Evolutionary conservation across 2,329 filamentous ascomycete genomes (phyloP).

Genomic region (Phyllosticta capitalensis): DNA sequence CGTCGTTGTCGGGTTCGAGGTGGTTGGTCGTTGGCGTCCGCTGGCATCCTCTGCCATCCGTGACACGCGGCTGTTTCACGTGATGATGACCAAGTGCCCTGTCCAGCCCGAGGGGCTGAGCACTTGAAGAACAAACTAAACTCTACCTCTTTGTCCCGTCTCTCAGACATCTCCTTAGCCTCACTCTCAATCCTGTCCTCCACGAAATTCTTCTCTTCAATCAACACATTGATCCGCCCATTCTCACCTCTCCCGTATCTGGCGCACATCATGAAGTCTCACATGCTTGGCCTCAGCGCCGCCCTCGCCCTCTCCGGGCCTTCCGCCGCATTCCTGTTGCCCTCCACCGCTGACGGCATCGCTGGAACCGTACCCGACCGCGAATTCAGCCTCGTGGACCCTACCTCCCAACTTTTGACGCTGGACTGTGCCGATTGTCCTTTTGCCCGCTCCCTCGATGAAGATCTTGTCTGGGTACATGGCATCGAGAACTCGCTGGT

Average conservation of each 20-base stretch:
- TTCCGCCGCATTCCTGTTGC: constrained; percentile 10
- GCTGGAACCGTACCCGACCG: constrained; percentile 19
- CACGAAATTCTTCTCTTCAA: neutral
- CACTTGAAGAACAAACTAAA: neutral
- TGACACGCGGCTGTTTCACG: neutral
- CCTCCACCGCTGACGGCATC: constrained; percentile 16
- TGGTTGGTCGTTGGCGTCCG: neutral
- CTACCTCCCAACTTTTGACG: constrained; percentile 22
- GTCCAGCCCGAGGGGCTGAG: neutral
- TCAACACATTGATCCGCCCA: neutral
- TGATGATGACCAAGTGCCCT: neutral
- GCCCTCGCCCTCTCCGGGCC: constrained; percentile 25
- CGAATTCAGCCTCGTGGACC: constrained; percentile 17
- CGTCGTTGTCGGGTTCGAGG: neutral
- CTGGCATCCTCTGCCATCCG: neutral
- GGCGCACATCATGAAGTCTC: constrained; percentile 21
- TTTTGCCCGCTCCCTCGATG: constrained; percentile 9
- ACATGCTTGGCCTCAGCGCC: constrained; percentile 24
- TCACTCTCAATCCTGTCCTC: neutral
- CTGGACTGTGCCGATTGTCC: constrained; percentile 27
- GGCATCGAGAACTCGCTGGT: constrained; percentile 27
- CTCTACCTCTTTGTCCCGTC: neutral
- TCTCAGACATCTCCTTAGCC: neutral
- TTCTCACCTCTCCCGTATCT: neutral
- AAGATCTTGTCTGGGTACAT: constrained; percentile 21